These are phyloP conservation scores for Talaromyces sp. DNA, from an alignment of 2,329 filamentous ascomycete species.

Conservation along the genomic window DNA sequence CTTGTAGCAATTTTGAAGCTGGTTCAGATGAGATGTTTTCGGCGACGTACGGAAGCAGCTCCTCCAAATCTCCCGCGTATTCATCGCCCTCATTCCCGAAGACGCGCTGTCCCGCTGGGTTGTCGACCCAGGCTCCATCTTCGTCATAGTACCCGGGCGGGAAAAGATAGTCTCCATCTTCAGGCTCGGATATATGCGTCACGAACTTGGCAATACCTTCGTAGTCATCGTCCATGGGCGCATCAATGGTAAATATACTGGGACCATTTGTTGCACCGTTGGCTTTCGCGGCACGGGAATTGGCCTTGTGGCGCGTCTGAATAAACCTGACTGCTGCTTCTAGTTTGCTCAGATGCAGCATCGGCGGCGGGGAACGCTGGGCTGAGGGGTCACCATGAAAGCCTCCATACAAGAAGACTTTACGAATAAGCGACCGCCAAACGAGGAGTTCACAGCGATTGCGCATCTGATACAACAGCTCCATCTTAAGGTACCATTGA, in stretches of 20 bases:
- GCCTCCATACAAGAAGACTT: conserved; percentile 73
- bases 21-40: conserved; percentile 13
- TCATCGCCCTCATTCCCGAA: conserved; percentile 25
- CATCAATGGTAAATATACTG: conserved; percentile 22
- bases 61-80: conserved; percentile 31
- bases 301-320: conserved; percentile 41
- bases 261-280: conserved; percentile 17
- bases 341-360: conserved; percentile 67
- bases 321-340: conserved; percentile 59
- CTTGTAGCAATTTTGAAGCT: conserved; percentile 46
- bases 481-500: conserved; percentile 69
- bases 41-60: conserved; percentile 46
- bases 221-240: conserved; percentile 30
- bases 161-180: conserved; percentile 32
- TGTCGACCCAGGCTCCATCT: conserved; percentile 23
- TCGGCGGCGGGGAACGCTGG: conserved; percentile 58
- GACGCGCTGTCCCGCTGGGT: conserved; percentile 19
- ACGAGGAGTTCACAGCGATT: conserved; percentile 75
- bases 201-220: conserved; percentile 15
- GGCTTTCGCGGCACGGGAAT: conserved; percentile 1
- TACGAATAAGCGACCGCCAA: conserved; percentile 76
- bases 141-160: conserved; percentile 31
- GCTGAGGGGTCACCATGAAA: conserved; percentile 52
- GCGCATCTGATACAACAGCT: conserved; percentile 68
- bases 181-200: conserved; percentile 11